Evolutionary conservation across 305 asterid genomes (phyloP).

Genomic region (Ajuga reptans): DNA sequence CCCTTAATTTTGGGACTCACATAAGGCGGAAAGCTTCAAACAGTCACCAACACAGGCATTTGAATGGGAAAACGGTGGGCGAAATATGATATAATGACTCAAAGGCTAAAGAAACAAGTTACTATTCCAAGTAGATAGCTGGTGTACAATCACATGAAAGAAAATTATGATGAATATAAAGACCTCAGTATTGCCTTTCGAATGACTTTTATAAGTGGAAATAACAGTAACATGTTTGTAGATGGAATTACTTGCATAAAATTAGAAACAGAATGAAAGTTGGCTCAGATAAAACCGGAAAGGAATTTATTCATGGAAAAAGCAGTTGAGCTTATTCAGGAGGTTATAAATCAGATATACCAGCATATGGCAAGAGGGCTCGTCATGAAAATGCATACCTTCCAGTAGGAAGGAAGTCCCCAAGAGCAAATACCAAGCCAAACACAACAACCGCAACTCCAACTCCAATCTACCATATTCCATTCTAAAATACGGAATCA

Average conservation of each 20-base stretch:
- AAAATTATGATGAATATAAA: not conserved
- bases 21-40: too few relatives aligned
- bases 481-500: conserved; percentile 32
- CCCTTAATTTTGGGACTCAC: too few relatives aligned
- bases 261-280: too few relatives aligned
- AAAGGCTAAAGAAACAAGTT: not conserved
- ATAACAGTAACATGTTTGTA: too few relatives aligned
- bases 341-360: conserved; percentile 11
- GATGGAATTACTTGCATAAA: too few relatives aligned
- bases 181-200: not conserved
- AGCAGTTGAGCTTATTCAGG: not conserved
- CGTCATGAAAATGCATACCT: conserved; percentile 42
- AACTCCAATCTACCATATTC: conserved; percentile 67
- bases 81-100: not conserved
- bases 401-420: conserved; percentile 84
- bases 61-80: not conserved
- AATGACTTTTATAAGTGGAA: not conserved
- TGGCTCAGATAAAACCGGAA: too few relatives aligned
- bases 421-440: conserved; percentile 88
- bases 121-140: too few relatives aligned
- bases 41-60: too few relatives aligned
- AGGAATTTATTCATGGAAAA: not conserved
- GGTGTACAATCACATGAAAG: not conserved
- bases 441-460: conserved; percentile 63
- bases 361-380: not conserved